Conservation (phyloP, 257 asterid species). For the Fraxinus quadrangulata region DNA sequence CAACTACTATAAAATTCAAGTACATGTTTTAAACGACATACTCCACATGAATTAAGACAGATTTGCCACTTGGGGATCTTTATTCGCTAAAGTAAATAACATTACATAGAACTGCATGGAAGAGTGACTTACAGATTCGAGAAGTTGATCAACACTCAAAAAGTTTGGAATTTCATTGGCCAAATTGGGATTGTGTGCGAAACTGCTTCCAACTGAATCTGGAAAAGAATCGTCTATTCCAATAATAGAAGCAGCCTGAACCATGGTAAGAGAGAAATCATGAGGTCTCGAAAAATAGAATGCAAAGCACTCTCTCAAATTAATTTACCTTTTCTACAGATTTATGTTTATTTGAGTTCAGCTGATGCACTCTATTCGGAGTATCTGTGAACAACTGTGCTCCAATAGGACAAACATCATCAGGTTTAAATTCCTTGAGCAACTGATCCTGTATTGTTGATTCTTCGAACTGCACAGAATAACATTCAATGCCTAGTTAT, state of each 20-base stretch:
- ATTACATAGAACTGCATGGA: constrained; percentile 1
- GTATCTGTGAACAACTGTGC: constrained; percentile 47
- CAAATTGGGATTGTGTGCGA: constrained; percentile 39
- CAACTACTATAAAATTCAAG: neutral
- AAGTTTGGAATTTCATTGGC: constrained; percentile 61
- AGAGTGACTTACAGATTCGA: constrained; percentile 78
- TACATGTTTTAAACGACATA: neutral
- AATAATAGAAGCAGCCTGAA: constrained; percentile 52
- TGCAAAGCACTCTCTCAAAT: neutral
- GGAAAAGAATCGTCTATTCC: constrained; percentile 47
- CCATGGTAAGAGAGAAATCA: constrained; percentile 12
- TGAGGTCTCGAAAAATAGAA: constrained; percentile 21
- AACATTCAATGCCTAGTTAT: constrained; percentile 5
- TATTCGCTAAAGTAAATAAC: neutral
- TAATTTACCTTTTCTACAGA: constrained; percentile 42
- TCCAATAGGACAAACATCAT: constrained; percentile 58
- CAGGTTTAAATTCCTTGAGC: constrained; percentile 69
- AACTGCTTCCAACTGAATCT: constrained; percentile 44
- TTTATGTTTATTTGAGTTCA: constrained; percentile 36
- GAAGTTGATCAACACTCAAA: constrained; percentile 84
- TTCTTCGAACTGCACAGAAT: constrained; percentile 55
- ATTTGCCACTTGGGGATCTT: neutral
- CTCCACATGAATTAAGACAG: neutral
- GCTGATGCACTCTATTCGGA: constrained; percentile 35
- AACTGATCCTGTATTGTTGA: constrained; percentile 54